Conservation (phyloP, 768 basidiomycete species). For the Tricholoma hemisulphureum region DNA sequence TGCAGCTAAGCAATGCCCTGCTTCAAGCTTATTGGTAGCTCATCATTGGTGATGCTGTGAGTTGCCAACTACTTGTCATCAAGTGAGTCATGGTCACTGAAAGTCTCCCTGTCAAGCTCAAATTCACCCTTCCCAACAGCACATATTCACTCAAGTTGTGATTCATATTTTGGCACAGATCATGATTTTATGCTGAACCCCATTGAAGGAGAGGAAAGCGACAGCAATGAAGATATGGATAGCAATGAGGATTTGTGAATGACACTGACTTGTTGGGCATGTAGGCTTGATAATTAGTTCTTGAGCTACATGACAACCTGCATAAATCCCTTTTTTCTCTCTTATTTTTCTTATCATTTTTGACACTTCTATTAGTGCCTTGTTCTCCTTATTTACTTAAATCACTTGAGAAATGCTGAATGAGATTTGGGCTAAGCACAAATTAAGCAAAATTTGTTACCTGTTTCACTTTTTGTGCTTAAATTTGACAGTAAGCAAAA, state of each 20-base stretch:
- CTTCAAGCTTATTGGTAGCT: conserved; percentile 99
- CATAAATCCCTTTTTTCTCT: too few relatives aligned
- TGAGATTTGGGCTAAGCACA: too few relatives aligned
- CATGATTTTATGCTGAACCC: conserved; percentile 84
- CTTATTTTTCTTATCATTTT: too few relatives aligned
- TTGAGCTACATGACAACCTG: too few relatives aligned
- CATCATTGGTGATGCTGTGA: conserved; percentile 81
- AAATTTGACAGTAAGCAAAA: too few relatives aligned
- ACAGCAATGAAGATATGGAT: conserved; percentile 76
- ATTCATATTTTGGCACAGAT: conserved; percentile 88
- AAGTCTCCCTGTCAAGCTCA: conserved; percentile 80
- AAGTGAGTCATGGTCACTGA: conserved; percentile 92
- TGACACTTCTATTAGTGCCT: too few relatives aligned
- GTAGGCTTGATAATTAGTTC: too few relatives aligned
- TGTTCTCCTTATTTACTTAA: too few relatives aligned
- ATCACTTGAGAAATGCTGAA: too few relatives aligned
- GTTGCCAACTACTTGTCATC: conserved; percentile 77
- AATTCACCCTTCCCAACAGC: conserved; percentile 86
- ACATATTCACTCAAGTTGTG: conserved; percentile 80
- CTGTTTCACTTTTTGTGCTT: too few relatives aligned
- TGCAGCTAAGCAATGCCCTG: conserved; percentile 91
- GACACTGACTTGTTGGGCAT: too few relatives aligned
- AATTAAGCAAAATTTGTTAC: too few relatives aligned
- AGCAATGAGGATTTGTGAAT: conserved; percentile 65
- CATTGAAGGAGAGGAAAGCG: conserved; percentile 86